phyloP scores from a whole-genome alignment of 805 yeast genomes.

The Saccharomycopsis sp. region DNA sequence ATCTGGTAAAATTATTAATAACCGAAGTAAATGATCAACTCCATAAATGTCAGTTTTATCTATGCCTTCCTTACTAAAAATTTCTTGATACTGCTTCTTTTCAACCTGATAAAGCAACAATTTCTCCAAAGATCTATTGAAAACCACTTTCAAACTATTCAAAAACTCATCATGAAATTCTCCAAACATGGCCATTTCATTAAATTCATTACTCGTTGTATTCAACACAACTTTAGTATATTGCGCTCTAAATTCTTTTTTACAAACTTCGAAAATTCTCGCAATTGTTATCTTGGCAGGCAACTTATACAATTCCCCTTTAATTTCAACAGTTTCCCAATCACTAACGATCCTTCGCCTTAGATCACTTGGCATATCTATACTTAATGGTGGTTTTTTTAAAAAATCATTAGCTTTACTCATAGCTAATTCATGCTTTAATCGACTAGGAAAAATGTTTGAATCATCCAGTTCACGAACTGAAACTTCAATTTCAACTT shows the following conservation, averaged over 20 bases:
- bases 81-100: slow-evolving; percentile 57
- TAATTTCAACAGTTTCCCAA: slow-evolving; percentile 86
- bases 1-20: slow-evolving; percentile 75
- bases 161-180: slow-evolving; percentile 60
- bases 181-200: slow-evolving; percentile 30
- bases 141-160: slow-evolving; percentile 60
- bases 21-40: slow-evolving; percentile 70
- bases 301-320: slow-evolving; percentile 56
- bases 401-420: slow-evolving; percentile 26
- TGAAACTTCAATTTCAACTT: slow-evolving; percentile 6
- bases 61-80: slow-evolving; percentile 32
- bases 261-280: slow-evolving; percentile 38
- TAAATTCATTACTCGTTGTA: slow-evolving; percentile 22
- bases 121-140: slow-evolving; percentile 63
- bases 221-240: too few species aligned
- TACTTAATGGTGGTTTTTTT: slow-evolving; percentile 34
- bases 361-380: slow-evolving; percentile 57
- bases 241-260: background rate
- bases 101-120: slow-evolving; percentile 68
- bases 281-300: slow-evolving; percentile 54
- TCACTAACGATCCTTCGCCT: slow-evolving; percentile 76
- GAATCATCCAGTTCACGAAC: background rate
- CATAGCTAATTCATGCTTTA: background rate
- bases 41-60: slow-evolving; percentile 54
- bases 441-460: slow-evolving; percentile 1